Base-by-base conservation (phyloP, 768 basidiomycete species). In the Mrakia blollopis region DNA sequence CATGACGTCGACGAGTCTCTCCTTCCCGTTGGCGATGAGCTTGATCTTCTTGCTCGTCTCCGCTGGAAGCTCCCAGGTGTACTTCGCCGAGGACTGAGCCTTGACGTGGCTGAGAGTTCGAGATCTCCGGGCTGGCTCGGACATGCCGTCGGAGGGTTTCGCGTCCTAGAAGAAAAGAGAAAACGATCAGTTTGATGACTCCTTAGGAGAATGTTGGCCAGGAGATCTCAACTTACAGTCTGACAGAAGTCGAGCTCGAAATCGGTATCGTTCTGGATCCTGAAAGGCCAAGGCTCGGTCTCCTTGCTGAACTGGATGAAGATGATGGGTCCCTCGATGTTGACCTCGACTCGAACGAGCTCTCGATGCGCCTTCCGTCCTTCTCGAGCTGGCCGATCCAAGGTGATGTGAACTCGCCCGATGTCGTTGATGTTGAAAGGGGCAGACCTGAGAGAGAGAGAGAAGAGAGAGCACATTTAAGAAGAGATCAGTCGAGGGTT, bases 1-100 rank as follows among this genome's bases (percentile, higher is more conserved):
- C 90, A 96, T 90, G 78, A 96, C 90, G 82, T 98, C 96, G 71
- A 98, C 85, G 30, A 86, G 83, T 39, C 92, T 88, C 16, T 87
- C 88, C 73, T 88, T 84, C 32, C 87, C 87, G 61, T 89, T 89
- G 69, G 90, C 86, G 14, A 83, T 82, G 30, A 99, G 85, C 50
- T 89, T 83, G 35, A 99, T 85, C 79, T 89, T 90, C 84, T 96
- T 98, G 80, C 91, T 90, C 65, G 86, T 86, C 1, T 90, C 90
- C 3, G 94, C 92, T 10, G 97, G 97, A 77, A 87, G 89, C 81
- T 99, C 97, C 96, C 96, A 99, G 7, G 94, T 91, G 82, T 98
- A 99, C 44, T 88, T 85, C 63, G 87, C 82, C 23, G 85, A 86
- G 4, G 87, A 85, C 54, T 87, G 88, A 14, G 89, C 86, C 8